A percentile compares a stretch with the other conserved stretches of the same genome.
Conservation (phyloP, 768 basidiomycete genomes). For the Lentinula aciculospora region DNA sequence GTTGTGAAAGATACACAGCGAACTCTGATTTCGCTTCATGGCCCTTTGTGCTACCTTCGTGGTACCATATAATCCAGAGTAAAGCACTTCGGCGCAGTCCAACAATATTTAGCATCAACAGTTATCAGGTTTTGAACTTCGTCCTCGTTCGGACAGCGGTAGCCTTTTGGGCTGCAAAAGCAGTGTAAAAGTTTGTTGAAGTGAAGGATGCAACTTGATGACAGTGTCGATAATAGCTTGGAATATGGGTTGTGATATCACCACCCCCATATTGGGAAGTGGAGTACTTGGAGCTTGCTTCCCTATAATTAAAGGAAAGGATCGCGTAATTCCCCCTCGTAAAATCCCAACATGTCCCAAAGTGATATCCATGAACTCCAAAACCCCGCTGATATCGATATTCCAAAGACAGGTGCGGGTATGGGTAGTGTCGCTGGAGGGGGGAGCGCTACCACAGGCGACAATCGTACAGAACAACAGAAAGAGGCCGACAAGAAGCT, state of each 20-base stretch:
- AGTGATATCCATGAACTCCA: constrained; percentile 1
- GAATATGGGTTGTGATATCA: not conserved
- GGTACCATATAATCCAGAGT: too few relatives aligned
- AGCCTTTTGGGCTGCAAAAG: not conserved
- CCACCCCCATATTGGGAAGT: not conserved
- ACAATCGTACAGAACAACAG: constrained; percentile 18
- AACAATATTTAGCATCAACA: not conserved
- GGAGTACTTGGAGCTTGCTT: not conserved
- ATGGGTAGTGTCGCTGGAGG: not conserved
- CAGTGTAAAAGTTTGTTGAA: not conserved
- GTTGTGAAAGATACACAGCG: too few relatives aligned
- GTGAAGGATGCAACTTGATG: not conserved
- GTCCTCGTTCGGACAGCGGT: not conserved
- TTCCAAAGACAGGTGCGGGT: constrained; percentile 3
- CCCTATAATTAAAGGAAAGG: not conserved
- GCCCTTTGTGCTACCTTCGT: too few relatives aligned
- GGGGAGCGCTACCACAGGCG: constrained; percentile 2
- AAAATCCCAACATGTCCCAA: not conserved
- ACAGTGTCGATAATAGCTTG: not conserved
- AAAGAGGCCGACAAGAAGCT: constrained; percentile 20
- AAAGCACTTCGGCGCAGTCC: not conserved
- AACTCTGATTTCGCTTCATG: too few relatives aligned
- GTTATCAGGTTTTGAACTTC: not conserved
- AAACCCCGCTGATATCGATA: not conserved
- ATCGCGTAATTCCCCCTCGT: not conserved